phyloP scores from a whole-genome alignment of 2,329 filamentous ascomycete species.

The Coniochaeta hoffmannii region DNA sequence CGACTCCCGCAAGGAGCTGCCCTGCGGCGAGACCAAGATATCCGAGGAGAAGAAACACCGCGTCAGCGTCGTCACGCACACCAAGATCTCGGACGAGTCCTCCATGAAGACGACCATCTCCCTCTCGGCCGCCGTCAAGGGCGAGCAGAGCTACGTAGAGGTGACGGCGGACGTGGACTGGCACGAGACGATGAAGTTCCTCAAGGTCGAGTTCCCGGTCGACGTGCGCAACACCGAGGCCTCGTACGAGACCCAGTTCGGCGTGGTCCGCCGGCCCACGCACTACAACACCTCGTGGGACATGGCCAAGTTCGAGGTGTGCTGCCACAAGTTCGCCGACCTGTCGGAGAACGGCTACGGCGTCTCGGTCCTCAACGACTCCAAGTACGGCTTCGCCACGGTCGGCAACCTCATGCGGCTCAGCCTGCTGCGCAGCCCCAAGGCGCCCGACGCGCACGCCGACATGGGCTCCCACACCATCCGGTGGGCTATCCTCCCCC shows the following conservation, averaged over 20 bases:
- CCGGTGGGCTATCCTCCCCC: slow-evolving; percentile 84
- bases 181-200: slow-evolving; percentile 94
- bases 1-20: slow-evolving; percentile 72
- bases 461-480: slow-evolving; percentile 90
- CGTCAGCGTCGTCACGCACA: slow-evolving; percentile 76
- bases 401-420: slow-evolving; percentile 84
- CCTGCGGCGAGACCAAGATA: slow-evolving; percentile 61
- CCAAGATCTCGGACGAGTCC: slow-evolving; percentile 79
- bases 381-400: slow-evolving; percentile 93
- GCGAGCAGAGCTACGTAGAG: slow-evolving; percentile 64
- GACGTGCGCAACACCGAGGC: slow-evolving; percentile 87
- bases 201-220: slow-evolving; percentile 98
- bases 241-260: slow-evolving; percentile 91
- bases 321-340: slow-evolving; percentile 68
- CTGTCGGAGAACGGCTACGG: slow-evolving; percentile 63
- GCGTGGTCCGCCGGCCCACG: slow-evolving; percentile 79
- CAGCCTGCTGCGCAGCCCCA: slow-evolving; percentile 77
- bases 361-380: slow-evolving; percentile 89
- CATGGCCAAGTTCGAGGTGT: slow-evolving; percentile 75
- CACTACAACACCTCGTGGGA: slow-evolving; percentile 95
- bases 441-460: slow-evolving; percentile 86
- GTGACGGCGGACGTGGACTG: slow-evolving; percentile 86
- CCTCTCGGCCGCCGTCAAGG: slow-evolving; percentile 60
- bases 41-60: slow-evolving; percentile 64
- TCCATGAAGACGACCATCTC: slow-evolving; percentile 82